Evolutionary conservation across 352 stramenopile genomes (phyloP), one percentile per base, ranked within the genome.

Genomic region (Pythium graminicola): DNA sequence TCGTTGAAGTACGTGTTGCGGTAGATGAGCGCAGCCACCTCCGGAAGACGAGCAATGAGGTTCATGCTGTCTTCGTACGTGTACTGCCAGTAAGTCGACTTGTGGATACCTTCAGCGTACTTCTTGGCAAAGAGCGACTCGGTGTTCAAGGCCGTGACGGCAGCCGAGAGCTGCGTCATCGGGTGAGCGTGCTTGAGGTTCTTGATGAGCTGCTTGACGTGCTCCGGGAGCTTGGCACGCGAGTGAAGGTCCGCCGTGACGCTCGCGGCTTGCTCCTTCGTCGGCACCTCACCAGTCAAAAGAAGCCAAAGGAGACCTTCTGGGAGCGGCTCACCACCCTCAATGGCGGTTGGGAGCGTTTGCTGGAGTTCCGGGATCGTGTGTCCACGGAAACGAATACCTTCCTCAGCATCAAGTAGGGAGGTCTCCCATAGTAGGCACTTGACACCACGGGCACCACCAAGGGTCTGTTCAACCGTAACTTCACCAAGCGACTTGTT

Each of bases 381-480:
- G 71, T 98, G 79, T 57, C 97, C 97, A 53, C 97, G 89, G 88
- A 99, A 99, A 46, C 97, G 92, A 78, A 99, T 99, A 56, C 97
- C 97, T 67, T 99, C 92, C 39, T 98, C 85, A 20, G 92, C 74
- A 64, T 98, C 92, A 31, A 98, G 77, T 48, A 97, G 75, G 52
- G 88, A 97, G 22, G 97, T 99, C 67, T 99, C 97, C 96, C 96
- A 99, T 54, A 99, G 69, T 75, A 99, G 97, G 64, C 92, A 98
- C 79, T 99, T 99, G 50, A 99, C 95, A 47, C 93, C 89, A 67
- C 97, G 89, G 16, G 95, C 96, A 42, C 96, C 96, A 55, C 97
- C 96, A 60, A 99, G 93, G 22, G 94, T 96, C 80, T 99, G 95
- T 22, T 98, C 93, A 26, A 98, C 95, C 11, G 93, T 98, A 8